A percentile compares a stretch with the other conserved stretches of the same genome.
Conservation (phyloP, 2,329 filamentous ascomycete species). For the Thyridium curvatum region DNA sequence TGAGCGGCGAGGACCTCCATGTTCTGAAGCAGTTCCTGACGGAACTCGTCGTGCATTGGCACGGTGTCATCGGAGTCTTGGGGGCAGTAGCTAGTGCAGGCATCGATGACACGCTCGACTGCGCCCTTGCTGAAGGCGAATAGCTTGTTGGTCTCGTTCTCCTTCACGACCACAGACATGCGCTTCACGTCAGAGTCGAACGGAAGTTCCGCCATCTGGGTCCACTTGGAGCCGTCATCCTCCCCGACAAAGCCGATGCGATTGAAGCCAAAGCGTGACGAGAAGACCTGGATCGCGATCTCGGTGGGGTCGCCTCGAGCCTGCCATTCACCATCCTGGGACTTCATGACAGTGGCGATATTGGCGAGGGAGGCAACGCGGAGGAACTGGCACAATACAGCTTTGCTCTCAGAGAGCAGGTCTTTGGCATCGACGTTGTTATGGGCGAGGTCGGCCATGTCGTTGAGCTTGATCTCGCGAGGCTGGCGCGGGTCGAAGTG, state of each 20-base stretch:
- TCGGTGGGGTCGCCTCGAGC: constrained; percentile 58
- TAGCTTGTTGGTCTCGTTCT: constrained; percentile 16
- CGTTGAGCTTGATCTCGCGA: no score
- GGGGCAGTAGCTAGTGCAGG: constrained; percentile 33
- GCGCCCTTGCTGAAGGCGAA: constrained; percentile 46
- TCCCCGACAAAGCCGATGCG: constrained; percentile 37
- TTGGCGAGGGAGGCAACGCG: constrained; percentile 55
- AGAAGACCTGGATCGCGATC: constrained; percentile 63
- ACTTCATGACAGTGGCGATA: constrained; percentile 47
- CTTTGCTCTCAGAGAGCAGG: constrained; percentile 33
- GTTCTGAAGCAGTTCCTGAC: constrained; percentile 47
- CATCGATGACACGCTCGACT: constrained; percentile 53
- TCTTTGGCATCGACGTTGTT: not conserved
- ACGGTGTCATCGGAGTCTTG: constrained; percentile 25
- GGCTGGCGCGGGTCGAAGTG: no score
- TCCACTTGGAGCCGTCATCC: constrained; percentile 29
- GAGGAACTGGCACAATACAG: constrained; percentile 39
- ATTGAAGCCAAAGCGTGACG: constrained; percentile 54
- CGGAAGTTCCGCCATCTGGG: constrained; percentile 52
- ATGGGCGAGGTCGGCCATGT: no score
- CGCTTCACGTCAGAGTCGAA: constrained; percentile 62
- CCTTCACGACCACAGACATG: constrained; percentile 55
- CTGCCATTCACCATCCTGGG: constrained; percentile 38
- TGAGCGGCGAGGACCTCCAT: constrained; percentile 55
- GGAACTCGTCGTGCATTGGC: constrained; percentile 38